Evolutionary conservation across 495 filamentous ascomycete genomes (phyloP).

Genomic region (Penicillium waksmanii): DNA sequence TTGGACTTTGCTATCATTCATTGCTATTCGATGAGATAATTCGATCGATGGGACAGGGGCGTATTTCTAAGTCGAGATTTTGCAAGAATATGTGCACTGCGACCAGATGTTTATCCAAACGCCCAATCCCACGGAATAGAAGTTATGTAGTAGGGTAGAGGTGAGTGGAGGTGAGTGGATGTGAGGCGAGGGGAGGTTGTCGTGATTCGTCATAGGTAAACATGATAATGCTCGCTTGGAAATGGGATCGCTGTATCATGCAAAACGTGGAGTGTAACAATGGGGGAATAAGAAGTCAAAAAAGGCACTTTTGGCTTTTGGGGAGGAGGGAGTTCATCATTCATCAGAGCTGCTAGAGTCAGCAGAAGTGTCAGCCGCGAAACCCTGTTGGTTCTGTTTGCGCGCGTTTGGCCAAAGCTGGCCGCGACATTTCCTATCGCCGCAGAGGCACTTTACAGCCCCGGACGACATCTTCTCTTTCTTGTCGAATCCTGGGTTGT

Average conservation of each 20-base stretch:
- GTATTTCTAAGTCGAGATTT: not conserved
- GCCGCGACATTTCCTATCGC: slow-evolving; percentile 65
- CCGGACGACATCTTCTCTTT: slow-evolving; percentile 53
- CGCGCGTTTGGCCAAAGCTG: slow-evolving; percentile 64
- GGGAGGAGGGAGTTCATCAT: not conserved
- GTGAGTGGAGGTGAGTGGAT: too few species aligned
- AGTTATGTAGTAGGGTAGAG: not conserved
- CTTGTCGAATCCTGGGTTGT: slow-evolving; percentile 63
- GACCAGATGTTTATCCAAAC: not conserved
- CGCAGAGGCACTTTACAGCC: slow-evolving; percentile 69
- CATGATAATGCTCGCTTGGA: not conserved
- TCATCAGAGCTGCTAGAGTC: not conserved
- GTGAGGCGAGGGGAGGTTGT: not conserved
- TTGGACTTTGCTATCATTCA: not conserved
- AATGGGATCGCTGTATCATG: not conserved
- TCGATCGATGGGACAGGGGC: not conserved
- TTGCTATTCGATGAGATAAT: not conserved
- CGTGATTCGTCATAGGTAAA: not conserved
- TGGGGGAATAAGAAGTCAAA: not conserved
- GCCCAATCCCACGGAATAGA: not conserved
- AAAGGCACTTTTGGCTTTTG: not conserved
- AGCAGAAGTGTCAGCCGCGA: not conserved
- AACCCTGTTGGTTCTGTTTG: slow-evolving; percentile 24
- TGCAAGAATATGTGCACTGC: not conserved
- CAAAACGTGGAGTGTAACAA: not conserved